Conservation (phyloP, 108 stramenopile species). For the Thalassiosira profunda region DNA sequence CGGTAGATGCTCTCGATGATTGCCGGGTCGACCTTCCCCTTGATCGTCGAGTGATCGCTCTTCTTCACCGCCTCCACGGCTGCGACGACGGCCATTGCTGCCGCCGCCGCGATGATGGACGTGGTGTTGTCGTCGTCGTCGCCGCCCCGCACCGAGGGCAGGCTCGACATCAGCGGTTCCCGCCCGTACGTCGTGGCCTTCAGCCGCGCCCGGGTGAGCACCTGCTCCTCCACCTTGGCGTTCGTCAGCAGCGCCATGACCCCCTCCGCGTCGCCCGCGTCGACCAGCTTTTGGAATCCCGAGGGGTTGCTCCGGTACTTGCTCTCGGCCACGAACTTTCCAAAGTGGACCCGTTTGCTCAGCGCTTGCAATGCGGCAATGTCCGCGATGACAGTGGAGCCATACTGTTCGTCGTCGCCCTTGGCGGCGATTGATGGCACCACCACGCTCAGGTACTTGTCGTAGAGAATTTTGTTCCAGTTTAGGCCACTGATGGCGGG, state of each 20-base stretch:
- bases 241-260: conserved; percentile 97
- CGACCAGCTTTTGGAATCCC: conserved; percentile 88
- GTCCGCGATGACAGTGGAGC: conserved; percentile 90
- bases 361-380: conserved; percentile 94
- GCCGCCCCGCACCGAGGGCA: conserved; percentile 44
- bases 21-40: conserved; percentile 92
- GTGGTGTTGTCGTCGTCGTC: conserved; percentile 46
- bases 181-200: conserved; percentile 96
- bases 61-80: conserved; percentile 67
- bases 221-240: conserved; percentile 93
- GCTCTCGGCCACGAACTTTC: conserved; percentile 98
- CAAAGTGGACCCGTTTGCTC: conserved; percentile 94
- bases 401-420: conserved; percentile 99
- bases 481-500: conserved; percentile 79
- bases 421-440: conserved; percentile 78
- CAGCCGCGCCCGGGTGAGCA: conserved; percentile 86
- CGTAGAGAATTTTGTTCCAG: conserved; percentile 89
- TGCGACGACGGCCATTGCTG: conserved; percentile 78
- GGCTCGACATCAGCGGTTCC: conserved; percentile 73
- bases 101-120: conserved; percentile 77
- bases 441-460: conserved; percentile 84
- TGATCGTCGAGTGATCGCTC: conserved; percentile 13
- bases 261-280: conserved; percentile 93
- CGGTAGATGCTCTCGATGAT: conserved; percentile 94
- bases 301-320: conserved; percentile 93